Evolutionary conservation across 257 asterid species (phyloP).

Genomic region (Scutellaria galericulata): DNA sequence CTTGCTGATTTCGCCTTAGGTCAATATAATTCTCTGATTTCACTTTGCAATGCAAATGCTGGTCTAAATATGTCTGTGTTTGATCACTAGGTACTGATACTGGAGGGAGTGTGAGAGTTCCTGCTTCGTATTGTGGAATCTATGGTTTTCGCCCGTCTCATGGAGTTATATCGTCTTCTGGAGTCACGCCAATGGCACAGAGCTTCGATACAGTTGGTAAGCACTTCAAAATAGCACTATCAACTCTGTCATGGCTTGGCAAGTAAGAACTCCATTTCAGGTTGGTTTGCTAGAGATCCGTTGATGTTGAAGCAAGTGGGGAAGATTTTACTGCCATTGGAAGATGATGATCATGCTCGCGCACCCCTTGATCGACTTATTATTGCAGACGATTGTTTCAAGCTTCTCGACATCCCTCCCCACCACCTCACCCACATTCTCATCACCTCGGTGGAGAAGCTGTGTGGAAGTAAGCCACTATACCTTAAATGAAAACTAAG

Average conservation of each 20-base stretch:
- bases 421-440: conserved; percentile 45
- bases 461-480: conserved; percentile 57
- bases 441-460: conserved; percentile 48
- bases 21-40: neutral
- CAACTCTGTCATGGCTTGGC: neutral
- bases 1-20: conserved; percentile 87
- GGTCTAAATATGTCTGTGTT: too few species aligned
- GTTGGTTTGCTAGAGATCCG: conserved; percentile 93
- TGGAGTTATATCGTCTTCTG: conserved; percentile 67
- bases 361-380: conserved; percentile 45
- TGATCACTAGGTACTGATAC: conserved; percentile 76
- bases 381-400: conserved; percentile 87
- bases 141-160: conserved; percentile 91
- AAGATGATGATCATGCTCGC: conserved; percentile 37
- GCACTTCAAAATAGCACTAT: conserved; percentile 26
- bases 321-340: conserved; percentile 52
- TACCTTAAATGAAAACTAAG: neutral
- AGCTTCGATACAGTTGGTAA: conserved; percentile 92
- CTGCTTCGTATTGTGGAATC: conserved; percentile 88
- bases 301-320: conserved; percentile 72
- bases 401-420: conserved; percentile 55
- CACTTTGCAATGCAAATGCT: too few species aligned
- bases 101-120: conserved; percentile 94
- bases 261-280: conserved; percentile 38
- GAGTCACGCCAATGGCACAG: conserved; percentile 90